A percentile compares a stretch with the other conserved stretches of the same genome.
Evolutionary conservation across 352 stramenopile genomes (phyloP).

Genomic region (Phytophthora pluvialis): DNA sequence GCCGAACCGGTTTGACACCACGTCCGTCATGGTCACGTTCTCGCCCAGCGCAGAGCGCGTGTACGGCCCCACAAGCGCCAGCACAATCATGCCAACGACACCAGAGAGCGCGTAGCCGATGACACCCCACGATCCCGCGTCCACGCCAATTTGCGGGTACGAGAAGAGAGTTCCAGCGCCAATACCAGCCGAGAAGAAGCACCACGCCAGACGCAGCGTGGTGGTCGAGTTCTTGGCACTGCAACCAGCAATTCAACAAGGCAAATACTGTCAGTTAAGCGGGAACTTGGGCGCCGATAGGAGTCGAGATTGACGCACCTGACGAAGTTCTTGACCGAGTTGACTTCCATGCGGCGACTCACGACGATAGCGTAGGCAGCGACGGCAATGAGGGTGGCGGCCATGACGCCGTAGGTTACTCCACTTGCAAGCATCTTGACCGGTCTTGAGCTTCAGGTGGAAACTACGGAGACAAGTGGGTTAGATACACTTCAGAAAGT

Average conservation of each 20-base stretch:
- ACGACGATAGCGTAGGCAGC: constrained; percentile 70
- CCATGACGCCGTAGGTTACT: constrained; percentile 65
- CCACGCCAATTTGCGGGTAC: constrained; percentile 78
- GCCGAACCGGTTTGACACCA: constrained; percentile 61
- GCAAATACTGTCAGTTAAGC: constrained; percentile 1
- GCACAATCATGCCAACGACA: constrained; percentile 59
- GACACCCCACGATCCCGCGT: constrained; percentile 74
- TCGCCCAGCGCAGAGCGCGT: constrained; percentile 66
- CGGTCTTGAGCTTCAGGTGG: neutral
- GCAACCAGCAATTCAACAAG: constrained; percentile 23
- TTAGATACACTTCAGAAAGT: neutral
- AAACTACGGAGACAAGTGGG: neutral
- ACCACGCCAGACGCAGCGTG: constrained; percentile 69
- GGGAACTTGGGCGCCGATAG: neutral
- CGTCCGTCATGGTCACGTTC: constrained; percentile 78
- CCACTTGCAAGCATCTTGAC: constrained; percentile 52
- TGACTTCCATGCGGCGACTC: constrained; percentile 61
- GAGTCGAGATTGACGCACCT: constrained; percentile 37
- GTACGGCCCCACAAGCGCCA: constrained; percentile 64
- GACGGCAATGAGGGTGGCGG: constrained; percentile 66
- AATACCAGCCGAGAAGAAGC: constrained; percentile 80
- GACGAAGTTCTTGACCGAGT: constrained; percentile 66
- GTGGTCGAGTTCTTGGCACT: constrained; percentile 76
- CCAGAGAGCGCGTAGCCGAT: constrained; percentile 79
- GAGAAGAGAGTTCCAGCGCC: constrained; percentile 80